Evolutionary conservation across 1,284 basidiomycete species (phyloP).

Genomic region (Dichomitus squalens): DNA sequence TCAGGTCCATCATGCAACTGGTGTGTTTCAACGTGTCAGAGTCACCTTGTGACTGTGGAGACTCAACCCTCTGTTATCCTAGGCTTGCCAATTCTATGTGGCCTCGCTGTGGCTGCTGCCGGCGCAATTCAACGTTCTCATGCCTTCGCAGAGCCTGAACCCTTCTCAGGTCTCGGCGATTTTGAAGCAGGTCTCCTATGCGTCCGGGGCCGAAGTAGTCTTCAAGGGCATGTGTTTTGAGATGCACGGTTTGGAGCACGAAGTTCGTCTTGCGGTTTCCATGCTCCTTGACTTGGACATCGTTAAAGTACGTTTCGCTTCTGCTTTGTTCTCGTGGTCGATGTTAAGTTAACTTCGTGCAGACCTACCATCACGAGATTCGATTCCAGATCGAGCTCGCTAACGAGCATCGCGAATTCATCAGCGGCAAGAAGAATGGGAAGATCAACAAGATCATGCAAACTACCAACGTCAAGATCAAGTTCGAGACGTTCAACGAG

Average conservation of each 20-base stretch:
- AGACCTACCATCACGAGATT: constrained; percentile 96
- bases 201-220: constrained; percentile 91
- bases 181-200: constrained; percentile 84
- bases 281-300: constrained; percentile 91
- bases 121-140: constrained; percentile 89
- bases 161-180: constrained; percentile 84
- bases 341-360: constrained; percentile 3
- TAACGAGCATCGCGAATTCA: constrained; percentile 98
- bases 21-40: constrained; percentile 48
- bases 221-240: constrained; percentile 99
- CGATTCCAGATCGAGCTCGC: constrained; percentile 98
- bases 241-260: constrained; percentile 93
- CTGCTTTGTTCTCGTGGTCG: background rate
- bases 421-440: constrained; percentile 97
- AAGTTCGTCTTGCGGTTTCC: constrained; percentile 85
- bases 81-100: constrained; percentile 96
- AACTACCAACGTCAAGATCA: constrained; percentile 94
- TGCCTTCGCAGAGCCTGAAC: constrained; percentile 83
- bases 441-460: constrained; percentile 99
- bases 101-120: constrained; percentile 97
- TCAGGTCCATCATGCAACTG: constrained; percentile 94
- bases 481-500: constrained; percentile 99
- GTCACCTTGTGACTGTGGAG: constrained; percentile 9
- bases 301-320: constrained; percentile 68
- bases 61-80: background rate